These are phyloP conservation scores for Hibiscus mutabilis DNA, from an alignment of 345 rosid species.

Conservation along the genomic window DNA sequence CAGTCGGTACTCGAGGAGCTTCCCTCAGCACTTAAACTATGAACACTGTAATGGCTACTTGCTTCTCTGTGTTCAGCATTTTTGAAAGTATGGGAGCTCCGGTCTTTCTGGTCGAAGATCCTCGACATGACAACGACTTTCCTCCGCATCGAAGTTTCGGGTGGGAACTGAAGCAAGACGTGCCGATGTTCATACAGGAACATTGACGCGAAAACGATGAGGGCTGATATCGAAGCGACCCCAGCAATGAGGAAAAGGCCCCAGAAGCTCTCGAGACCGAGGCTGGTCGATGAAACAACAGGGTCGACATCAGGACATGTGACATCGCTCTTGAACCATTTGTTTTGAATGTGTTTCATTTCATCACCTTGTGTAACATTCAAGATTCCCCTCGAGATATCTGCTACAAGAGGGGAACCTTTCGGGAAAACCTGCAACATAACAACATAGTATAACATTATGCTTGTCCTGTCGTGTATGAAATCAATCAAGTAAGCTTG, in stretches of 20 bases:
- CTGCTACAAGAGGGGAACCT: constrained; percentile 35
- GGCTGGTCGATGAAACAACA: constrained; percentile 23
- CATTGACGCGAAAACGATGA: constrained; percentile 14
- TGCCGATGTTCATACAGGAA: constrained; percentile 16
- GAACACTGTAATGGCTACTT: constrained; percentile 1
- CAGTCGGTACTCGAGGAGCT: constrained; percentile 14
- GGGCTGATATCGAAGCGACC: constrained; percentile 21
- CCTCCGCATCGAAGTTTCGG: constrained; percentile 23
- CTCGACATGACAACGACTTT: constrained; percentile 15
- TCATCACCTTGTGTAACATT: constrained; percentile 28
- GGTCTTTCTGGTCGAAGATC: constrained; percentile 33
- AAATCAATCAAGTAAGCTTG: not conserved
- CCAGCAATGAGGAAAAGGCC: constrained; percentile 33
- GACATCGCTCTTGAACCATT: constrained; percentile 15
- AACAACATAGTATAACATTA: not conserved
- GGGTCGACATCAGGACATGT: constrained; percentile 21
- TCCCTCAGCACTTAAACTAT: constrained; percentile 7
- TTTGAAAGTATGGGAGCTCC: constrained; percentile 24
- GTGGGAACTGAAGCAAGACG: not conserved
- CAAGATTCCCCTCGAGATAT: constrained; percentile 42
- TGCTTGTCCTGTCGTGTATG: not conserved
- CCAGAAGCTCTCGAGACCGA: constrained; percentile 38
- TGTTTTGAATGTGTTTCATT: constrained; percentile 23
- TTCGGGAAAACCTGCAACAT: constrained; percentile 34
- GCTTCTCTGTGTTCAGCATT: not conserved